A percentile compares a stretch with the other conserved stretches of the same genome.
These are phyloP conservation scores for Aspergillus egyptiacus DNA, from an alignment of 495 filamentous ascomycete species.

Conservation along the genomic window DNA sequence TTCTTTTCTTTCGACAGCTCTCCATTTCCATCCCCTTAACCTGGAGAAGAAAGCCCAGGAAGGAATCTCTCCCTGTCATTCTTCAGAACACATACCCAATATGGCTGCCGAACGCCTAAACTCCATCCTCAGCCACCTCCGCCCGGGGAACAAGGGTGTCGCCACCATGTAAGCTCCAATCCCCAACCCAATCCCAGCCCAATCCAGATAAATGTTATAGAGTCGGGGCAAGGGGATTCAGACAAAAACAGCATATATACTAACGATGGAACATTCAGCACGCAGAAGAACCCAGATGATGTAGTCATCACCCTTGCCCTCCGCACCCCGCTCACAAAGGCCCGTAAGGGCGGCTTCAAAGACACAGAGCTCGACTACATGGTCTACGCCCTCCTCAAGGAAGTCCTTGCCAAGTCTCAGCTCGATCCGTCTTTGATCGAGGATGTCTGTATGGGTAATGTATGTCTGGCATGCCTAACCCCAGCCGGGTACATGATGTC, in stretches of 20 bases:
- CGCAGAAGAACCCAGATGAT: conserved; percentile 91
- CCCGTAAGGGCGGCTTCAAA: conserved; percentile 82
- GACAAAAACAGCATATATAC: conserved; percentile 6
- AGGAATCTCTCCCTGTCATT: too few relatives aligned
- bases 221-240: too few relatives aligned
- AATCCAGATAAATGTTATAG: too few relatives aligned
- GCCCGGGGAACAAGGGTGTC: conserved; percentile 50
- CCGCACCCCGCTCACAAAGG: conserved; percentile 75
- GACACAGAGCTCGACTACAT: conserved; percentile 88
- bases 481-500: too few relatives aligned
- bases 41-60: too few relatives aligned
- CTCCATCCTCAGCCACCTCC: conserved; percentile 83
- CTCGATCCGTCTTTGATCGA: conserved; percentile 81
- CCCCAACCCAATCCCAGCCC: not conserved
- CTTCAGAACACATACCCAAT: conserved; percentile 27
- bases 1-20: conserved; percentile 1
- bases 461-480: conserved; percentile 34
- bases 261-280: conserved; percentile 47
- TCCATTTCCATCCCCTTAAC: not conserved
- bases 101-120: conserved; percentile 85
- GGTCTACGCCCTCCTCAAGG: conserved; percentile 69
- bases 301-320: conserved; percentile 83
- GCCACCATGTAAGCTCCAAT: conserved; percentile 61
- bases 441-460: conserved; percentile 90
- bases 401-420: conserved; percentile 65